phyloP scores from a whole-genome alignment of 805 yeast genomes.

The Hanseniaspora jakobsenii region DNA sequence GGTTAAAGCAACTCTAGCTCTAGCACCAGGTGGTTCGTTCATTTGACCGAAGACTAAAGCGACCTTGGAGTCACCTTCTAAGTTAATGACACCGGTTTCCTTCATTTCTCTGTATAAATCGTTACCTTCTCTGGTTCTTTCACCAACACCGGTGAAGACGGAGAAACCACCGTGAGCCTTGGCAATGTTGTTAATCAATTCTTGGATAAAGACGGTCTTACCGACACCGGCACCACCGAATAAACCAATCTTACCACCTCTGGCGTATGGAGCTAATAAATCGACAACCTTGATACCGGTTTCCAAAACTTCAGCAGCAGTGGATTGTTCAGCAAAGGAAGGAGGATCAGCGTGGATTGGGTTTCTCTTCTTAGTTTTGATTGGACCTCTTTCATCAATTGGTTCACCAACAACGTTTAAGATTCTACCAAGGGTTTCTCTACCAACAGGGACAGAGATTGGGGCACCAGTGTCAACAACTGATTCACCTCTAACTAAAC shows the following conservation, averaged over 20 bases:
- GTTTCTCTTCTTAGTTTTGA: slow-evolving; percentile 79
- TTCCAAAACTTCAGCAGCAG: slow-evolving; percentile 95
- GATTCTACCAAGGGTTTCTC: slow-evolving; percentile 97
- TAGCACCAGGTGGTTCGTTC: slow-evolving; percentile 99
- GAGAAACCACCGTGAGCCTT: slow-evolving; percentile 99
- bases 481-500: slow-evolving; percentile 92
- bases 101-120: slow-evolving; percentile 99
- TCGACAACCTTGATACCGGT: slow-evolving; percentile 99
- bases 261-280: slow-evolving; percentile 97
- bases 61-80: slow-evolving; percentile 99
- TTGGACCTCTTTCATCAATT: slow-evolving; percentile 99
- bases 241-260: slow-evolving; percentile 99
- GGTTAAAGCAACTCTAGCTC: slow-evolving; percentile 99
- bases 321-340: slow-evolving; percentile 88
- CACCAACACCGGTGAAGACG: slow-evolving; percentile 99
- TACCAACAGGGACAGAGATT: slow-evolving; percentile 97
- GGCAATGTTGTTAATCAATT: slow-evolving; percentile 98
- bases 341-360: slow-evolving; percentile 99
- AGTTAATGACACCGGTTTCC: slow-evolving; percentile 99
- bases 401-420: slow-evolving; percentile 98
- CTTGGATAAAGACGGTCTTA: slow-evolving; percentile 98
- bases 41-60: slow-evolving; percentile 98
- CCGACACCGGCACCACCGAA: slow-evolving; percentile 99
- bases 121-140: slow-evolving; percentile 99
- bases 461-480: slow-evolving; percentile 96